phyloP scores from a whole-genome alignment of 768 basidiomycete species.

The Lactarius quietus region DNA sequence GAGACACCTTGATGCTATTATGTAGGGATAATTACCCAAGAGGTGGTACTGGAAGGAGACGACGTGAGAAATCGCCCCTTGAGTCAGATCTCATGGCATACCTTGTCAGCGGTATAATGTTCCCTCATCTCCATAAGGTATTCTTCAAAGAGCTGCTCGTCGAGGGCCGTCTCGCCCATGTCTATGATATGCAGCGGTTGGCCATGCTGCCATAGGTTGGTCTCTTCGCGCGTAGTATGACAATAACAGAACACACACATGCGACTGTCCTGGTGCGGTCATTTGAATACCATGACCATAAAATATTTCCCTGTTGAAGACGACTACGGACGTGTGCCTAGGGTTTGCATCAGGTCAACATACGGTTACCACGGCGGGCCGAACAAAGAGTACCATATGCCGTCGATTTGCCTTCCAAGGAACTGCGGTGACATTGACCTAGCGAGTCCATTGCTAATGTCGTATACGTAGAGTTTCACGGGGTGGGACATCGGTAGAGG shows the following conservation, averaged over 20 bases:
- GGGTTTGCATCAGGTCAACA: slow-evolving; percentile 19
- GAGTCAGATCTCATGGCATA: slow-evolving; percentile 33
- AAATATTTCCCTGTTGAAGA: slow-evolving; percentile 81
- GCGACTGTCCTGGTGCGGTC: slow-evolving; percentile 73
- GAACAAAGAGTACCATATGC: slow-evolving; percentile 66
- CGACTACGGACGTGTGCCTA: slow-evolving; percentile 93
- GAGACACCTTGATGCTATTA: not conserved
- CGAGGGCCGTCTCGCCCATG: slow-evolving; percentile 76
- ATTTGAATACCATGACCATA: slow-evolving; percentile 85
- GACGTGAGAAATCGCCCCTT: slow-evolving; percentile 5
- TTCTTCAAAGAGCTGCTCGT: slow-evolving; percentile 81
- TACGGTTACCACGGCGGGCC: not conserved
- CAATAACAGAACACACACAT: slow-evolving; percentile 47
- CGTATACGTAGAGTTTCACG: slow-evolving; percentile 87
- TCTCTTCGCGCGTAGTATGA: slow-evolving; percentile 1
- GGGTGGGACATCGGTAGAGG: slow-evolving; percentile 24
- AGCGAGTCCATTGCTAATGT: slow-evolving; percentile 86
- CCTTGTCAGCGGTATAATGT: slow-evolving; percentile 89
- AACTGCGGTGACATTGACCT: slow-evolving; percentile 72
- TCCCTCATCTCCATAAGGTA: slow-evolving; percentile 72
- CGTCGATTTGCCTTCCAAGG: slow-evolving; percentile 87
- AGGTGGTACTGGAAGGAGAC: slow-evolving; percentile 70
- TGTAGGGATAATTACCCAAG: slow-evolving; percentile 48
- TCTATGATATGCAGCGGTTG: slow-evolving; percentile 64
- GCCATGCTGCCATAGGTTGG: slow-evolving; percentile 54